These are phyloP conservation scores for Xylariaceae sp. DNA, from an alignment of 2,329 filamentous ascomycete species.

Conservation along the genomic window DNA sequence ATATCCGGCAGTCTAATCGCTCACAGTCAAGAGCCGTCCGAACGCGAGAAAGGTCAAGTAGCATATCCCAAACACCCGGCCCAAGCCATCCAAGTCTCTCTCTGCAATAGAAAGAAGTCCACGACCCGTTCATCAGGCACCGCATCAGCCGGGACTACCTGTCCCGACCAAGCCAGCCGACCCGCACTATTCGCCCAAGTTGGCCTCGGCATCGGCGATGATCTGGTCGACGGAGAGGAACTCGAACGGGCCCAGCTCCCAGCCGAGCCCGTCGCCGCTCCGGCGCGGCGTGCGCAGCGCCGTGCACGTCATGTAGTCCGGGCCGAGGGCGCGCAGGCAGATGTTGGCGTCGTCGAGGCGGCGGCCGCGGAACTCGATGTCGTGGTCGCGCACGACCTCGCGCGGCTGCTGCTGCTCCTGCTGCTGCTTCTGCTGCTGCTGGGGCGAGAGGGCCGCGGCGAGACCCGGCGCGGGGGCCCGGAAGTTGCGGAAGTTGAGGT, in stretches of 20 bases:
- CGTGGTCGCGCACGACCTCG: conserved; percentile 26
- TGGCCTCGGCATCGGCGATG: conserved; percentile 34
- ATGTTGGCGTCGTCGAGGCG: conserved; percentile 35
- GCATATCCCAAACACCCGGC: too few relatives aligned
- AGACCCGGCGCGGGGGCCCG: conserved; percentile 41
- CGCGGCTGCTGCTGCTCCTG: conserved; percentile 27
- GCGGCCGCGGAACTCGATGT: conserved; percentile 32
- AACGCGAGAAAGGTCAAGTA: too few relatives aligned
- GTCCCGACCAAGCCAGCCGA: too few relatives aligned
- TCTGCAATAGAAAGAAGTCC: too few relatives aligned
- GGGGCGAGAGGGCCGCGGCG: too few relatives aligned
- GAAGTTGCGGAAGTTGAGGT: conserved; percentile 62
- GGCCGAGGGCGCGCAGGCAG: conserved; percentile 35
- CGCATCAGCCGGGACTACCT: too few relatives aligned
- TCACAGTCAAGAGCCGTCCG: too few relatives aligned
- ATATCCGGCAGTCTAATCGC: too few relatives aligned
- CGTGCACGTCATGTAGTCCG: conserved; percentile 48
- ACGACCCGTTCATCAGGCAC: too few relatives aligned
- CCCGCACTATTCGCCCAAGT: conserved; percentile 5
- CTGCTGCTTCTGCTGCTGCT: conserved; percentile 11
- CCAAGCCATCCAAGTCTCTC: too few relatives aligned
- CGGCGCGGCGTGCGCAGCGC: conserved; percentile 35
- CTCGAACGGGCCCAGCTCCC: conserved; percentile 34
- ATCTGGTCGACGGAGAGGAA: conserved; percentile 37
- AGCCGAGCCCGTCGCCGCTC: conserved; percentile 30